A percentile compares a stretch with the other conserved stretches of the same genome.
phyloP scores from a whole-genome alignment of 371 early-diverging fungal species.

The Mucor ambiguus region DNA sequence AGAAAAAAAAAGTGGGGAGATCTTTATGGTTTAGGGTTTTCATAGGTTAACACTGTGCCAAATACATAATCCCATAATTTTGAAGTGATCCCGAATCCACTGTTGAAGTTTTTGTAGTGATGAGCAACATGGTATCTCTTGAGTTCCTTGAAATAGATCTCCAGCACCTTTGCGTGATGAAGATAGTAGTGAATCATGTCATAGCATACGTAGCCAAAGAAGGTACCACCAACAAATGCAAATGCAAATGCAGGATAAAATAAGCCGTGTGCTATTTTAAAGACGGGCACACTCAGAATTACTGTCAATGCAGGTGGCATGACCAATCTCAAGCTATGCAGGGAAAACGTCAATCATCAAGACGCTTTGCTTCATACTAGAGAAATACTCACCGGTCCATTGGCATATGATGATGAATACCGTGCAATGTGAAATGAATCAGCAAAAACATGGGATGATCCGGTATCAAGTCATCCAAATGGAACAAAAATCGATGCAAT shows the following conservation, averaged over 20 bases:
- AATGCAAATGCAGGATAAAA: conserved; percentile 55
- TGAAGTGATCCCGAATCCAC: conserved; percentile 92
- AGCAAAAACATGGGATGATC: conserved; percentile 75
- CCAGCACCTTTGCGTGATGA: conserved; percentile 84
- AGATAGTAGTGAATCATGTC: conserved; percentile 94
- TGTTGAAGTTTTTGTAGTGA: conserved; percentile 87
- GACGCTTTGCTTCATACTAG: too few species aligned
- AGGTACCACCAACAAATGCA: conserved; percentile 75
- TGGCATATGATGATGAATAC: conserved; percentile 95
- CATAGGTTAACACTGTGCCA: conserved; percentile 57
- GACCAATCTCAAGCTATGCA: conserved; percentile 81
- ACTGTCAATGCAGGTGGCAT: conserved; percentile 93
- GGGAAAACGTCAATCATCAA: background rate
- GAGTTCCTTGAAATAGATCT: conserved; percentile 77
- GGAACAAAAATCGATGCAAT: conserved; percentile 92
- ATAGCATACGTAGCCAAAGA: conserved; percentile 86
- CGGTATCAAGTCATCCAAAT: conserved; percentile 85
- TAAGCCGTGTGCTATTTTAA: conserved; percentile 53
- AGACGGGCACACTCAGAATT: conserved; percentile 64
- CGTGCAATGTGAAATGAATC: conserved; percentile 90
- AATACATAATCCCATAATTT: conserved; percentile 92
- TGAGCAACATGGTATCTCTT: conserved; percentile 95
- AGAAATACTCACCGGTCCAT: conserved; percentile 77
- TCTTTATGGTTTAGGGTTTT: conserved; percentile 5
- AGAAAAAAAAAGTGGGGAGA: background rate